Base-by-base conservation (phyloP, 140 eudicot species). In the Erigeron philadelphicus region DNA sequence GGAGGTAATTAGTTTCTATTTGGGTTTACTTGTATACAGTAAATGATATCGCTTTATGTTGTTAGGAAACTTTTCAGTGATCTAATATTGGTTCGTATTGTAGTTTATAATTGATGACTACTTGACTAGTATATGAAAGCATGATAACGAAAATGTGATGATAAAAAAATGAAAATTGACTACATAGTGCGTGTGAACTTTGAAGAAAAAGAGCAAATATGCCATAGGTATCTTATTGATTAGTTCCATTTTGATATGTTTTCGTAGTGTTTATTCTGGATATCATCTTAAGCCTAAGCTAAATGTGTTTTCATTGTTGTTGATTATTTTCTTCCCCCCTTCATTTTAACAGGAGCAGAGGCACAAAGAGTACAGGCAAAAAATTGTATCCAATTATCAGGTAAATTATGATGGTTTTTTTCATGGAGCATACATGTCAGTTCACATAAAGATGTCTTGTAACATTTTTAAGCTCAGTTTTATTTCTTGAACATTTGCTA, bases 341-440 rank as follows among this genome's bases (percentile, higher is more conserved):
- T 31, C 40, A 50, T 66, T 66, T 54, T 1, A 78, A 72, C 89
- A 92, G 98, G 81, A 83, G 52, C 90, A 84, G 83, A 84, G 61
- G 88, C 90, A 86, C 73, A 81, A 79, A 58, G 96, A 92, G 61
- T 92, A 92, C 85, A 73, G 92, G 68, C 92, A 86, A 82, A 88
- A 84, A 72, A 92, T 92, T 46, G 77, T 88, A 81, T 81, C 95
- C 25, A 82, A 86, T 72, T 92, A 92, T 78, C 89, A 81, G 96
- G 97, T 86, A 81, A 47, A 18, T 61, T 41, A 31, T 19, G 12
- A n/a, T 15, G 23, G 42, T 11, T 25, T 31, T 59, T 31, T 59
- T 59, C 11, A 4, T 11, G 19, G 65, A 59, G 7, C 45, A 7
- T 50, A 50, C 57, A 50, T 50, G 19, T 13, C 57, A 31, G 38